Conservation (phyloP, 768 basidiomycete species). For the Amanita pseudoporphyria region DNA sequence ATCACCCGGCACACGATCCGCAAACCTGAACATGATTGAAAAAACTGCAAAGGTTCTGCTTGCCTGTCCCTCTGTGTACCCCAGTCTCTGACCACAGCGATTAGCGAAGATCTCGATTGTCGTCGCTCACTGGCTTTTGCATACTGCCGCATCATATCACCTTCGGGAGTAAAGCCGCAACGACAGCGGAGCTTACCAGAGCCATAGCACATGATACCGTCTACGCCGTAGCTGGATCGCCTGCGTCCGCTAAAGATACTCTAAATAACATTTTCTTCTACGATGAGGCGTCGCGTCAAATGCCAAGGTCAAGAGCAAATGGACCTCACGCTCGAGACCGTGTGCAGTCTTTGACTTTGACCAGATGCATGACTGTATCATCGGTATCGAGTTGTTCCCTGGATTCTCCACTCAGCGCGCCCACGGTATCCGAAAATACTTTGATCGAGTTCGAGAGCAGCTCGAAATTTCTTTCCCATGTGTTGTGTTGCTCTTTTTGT, state of each 20-base stretch:
- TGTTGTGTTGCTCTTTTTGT: conserved; percentile 40
- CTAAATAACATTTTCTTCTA: conserved; percentile 14
- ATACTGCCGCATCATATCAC: not conserved
- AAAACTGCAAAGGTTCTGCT: not conserved
- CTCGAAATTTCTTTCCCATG: conserved; percentile 37
- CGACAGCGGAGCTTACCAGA: conserved; percentile 14
- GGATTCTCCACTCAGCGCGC: conserved; percentile 14
- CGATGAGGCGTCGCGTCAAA: conserved; percentile 10
- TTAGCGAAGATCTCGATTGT: not conserved
- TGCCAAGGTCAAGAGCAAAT: conserved; percentile 5
- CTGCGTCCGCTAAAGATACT: conserved; percentile 16
- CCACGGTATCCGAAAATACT: conserved; percentile 9
- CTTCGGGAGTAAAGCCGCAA: conserved; percentile 16
- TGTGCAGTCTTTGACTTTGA: conserved; percentile 6
- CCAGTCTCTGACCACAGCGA: not conserved
- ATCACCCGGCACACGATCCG: no score
- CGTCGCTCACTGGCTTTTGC: not conserved
- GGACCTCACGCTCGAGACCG: conserved; percentile 10
- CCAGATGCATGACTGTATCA: conserved; percentile 23
- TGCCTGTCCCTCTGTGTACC: not conserved
- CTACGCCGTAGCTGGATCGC: conserved; percentile 20
- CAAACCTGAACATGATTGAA: no score
- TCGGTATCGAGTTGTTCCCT: conserved; percentile 28
- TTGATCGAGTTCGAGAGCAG: conserved; percentile 30
- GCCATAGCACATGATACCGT: conserved; percentile 15